Base-by-base conservation (phyloP, 345 rosid species). In the Gossypium raimondii region DNA sequence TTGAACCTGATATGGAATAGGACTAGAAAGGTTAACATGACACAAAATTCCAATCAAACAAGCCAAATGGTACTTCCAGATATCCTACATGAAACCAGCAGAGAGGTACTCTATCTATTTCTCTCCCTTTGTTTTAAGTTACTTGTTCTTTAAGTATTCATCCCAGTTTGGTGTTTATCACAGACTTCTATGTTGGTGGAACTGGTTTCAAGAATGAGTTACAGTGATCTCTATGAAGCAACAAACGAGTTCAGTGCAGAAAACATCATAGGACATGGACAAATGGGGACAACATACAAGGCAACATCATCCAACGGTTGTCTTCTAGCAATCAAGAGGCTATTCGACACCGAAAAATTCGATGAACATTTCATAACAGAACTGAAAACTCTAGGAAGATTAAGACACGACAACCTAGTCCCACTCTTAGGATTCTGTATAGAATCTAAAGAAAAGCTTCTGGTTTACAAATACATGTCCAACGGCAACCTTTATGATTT, bases 371-470 rank as follows among this genome's bases (percentile, higher is more conserved):
- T 78, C 41, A 11, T 52, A 7, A 73, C 70, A 2, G 53, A 74
- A 64, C 6, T 74, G 29, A 57, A 25, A 57, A 67, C 64, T 17
- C 13, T 77, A 25, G 59, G 65, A 0, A 53, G 24, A 47, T 64
- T 65, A 14, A 56, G 25, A 13, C 73, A 73, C 14, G 47, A 3
- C 9, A 73, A 73, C 45, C 11, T 73, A 22, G 50, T 72, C 9
- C 78, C 81, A 29, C 68, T 81, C 7, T 6, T 76, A 0, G 84
- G 84, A 22, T 81, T 81, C 63, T 75, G 81, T 72, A 55, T 66
- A 11, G 63, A 67, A 11, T 48, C 56, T 2, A 53, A 53, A 0
- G 67, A 58, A 67, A 81, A 66, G 81, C 72, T 78, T 22, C 65
- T 81, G 24, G 84, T 75, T 12, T 81, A 81, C 53, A 67, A 71